Base-by-base conservation (phyloP, 768 basidiomycete genomes). In the Neoboletus magnificus region DNA sequence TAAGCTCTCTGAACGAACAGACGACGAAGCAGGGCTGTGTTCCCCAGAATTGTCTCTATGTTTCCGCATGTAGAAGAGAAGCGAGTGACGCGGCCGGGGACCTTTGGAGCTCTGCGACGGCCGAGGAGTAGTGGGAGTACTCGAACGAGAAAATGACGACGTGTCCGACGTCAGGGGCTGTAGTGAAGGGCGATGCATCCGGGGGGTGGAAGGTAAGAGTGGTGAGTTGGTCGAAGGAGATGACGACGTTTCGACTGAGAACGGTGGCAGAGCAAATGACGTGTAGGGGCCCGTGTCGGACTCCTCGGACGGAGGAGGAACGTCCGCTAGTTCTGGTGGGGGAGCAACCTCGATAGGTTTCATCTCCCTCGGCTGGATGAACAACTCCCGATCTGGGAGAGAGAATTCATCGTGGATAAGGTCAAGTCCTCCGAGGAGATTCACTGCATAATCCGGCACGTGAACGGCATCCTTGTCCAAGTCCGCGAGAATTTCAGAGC, bases 401-500 rank as follows among this genome's bases (percentile, higher is more conserved):
- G 65, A 46, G 33, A 73, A 57, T 30, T 73, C 61, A 45, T 75
- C 63, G 48, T 70, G 66, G 48, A 72, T 70, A 54, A 71, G 62
- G 52, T 78, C 78, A 22, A 81, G 71, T 15, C 67, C 74, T 27
- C 75, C 72, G 50, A 80, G 67, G 41, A 81, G 75, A 58, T 76
- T 70, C 50, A 73, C 63, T 6, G 77, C 78, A 54, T 81, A 80
- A 48, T 74, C 74, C 10, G 79, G 79, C 48, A 80, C 70, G 48
- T 70, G 57, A 39, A 75, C 66, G 16, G 65, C 67, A 22, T 77
- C 58, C 53, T 69, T 66, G 47, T 67, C 66, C 60, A 70, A 46
- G 43, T 59, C 68, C 32, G 71, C 68, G 37, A 77, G 66, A 44
- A 79, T 73, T 52, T 77, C 74, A 29, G 69, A 69, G 50, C 64